Evolutionary conservation across 2,329 filamentous ascomycete species (phyloP), one percentile per base, ranked within the genome.

Genomic region (Hypoxylon sp.): DNA sequence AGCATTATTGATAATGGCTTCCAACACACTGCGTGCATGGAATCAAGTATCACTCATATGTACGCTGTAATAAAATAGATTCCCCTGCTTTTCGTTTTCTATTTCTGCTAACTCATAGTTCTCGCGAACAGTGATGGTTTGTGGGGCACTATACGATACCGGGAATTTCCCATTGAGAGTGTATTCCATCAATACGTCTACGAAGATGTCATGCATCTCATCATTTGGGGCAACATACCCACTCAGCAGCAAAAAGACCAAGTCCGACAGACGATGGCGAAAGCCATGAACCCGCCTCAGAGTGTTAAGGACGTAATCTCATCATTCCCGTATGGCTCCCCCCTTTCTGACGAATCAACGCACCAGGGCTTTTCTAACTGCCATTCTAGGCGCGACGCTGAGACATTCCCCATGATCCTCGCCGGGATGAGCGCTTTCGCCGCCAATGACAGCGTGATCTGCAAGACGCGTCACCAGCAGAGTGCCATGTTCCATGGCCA

Each of bases 151-250:
- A 75, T 75, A 52, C 68, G 67, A 36, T 75, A 72, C 36, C 60
- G 73, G 36, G 73, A 70, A 34, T 71, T 72, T 52, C 61, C 67
- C n/a, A 74, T 75, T 30, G 52, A 75, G 38, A 59, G 69, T 28
- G 41, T 75, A 45, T 75, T 74, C 49, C 68, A 70, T 9, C 34
- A 74, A 60, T 72, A 75, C 38, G 71, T 72, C 10, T 73, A 72
- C 36, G 73, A 75, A 56, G 73, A 75, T 67, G 60, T 74, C 5
- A 75, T 75, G 73, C 66, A 81, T 60, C 76, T 82, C 19, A 73
- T 82, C 11, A 75, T 82, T 60, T 82, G 79, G 74, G 79, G 79
- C 6, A 67, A 75, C 7, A 68, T 80, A 1, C 81, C 81, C 0
- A 74, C 73, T 2, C 65, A 74, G 30, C 62, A 70, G 17, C 74